These are phyloP conservation scores for Decorospora gaudefroyi DNA, from an alignment of 2,329 filamentous ascomycete genomes.

Conservation along the genomic window DNA sequence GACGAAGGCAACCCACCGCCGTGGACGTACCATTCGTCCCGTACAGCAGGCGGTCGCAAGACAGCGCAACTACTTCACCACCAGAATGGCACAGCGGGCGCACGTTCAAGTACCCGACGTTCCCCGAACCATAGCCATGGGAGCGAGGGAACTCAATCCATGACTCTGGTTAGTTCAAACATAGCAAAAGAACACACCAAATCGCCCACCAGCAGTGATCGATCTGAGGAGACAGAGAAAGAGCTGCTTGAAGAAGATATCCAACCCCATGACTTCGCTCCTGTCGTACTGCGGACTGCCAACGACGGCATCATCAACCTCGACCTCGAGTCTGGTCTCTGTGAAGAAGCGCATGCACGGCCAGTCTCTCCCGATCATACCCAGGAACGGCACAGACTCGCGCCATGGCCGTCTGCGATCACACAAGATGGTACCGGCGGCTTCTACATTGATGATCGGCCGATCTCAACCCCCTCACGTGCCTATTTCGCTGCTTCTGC, in stretches of 20 bases:
- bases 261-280: conserved; percentile 23
- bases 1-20: conserved; percentile 36
- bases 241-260: conserved; percentile 15
- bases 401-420: conserved; percentile 1
- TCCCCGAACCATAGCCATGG: conserved; percentile 11
- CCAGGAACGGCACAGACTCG: conserved; percentile 4
- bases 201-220: conserved; percentile 12
- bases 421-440: conserved; percentile 22
- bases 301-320: conserved; percentile 7
- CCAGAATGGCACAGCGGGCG: conserved; percentile 9
- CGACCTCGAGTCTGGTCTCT: conserved; percentile 18
- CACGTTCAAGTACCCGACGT: conserved; percentile 12
- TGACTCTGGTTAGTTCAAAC: conserved; percentile 19
- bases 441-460: conserved; percentile 20
- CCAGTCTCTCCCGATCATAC: conserved; percentile 9
- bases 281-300: conserved; percentile 2
- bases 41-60: conserved; percentile 32
- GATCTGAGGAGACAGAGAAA: conserved; percentile 16
- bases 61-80: conserved; percentile 22
- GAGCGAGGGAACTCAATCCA: conserved; percentile 18
- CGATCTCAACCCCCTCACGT: conserved; percentile 19
- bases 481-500: conserved; percentile 12
- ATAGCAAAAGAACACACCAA: conserved; percentile 9
- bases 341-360: background rate
- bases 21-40: conserved; percentile 37